Percentiles rank a stretch among this genome's conserved stretches.
These are phyloP conservation scores for Erythrophleum fordii DNA, from an alignment of 306 rosid genomes.

Conservation along the genomic window DNA sequence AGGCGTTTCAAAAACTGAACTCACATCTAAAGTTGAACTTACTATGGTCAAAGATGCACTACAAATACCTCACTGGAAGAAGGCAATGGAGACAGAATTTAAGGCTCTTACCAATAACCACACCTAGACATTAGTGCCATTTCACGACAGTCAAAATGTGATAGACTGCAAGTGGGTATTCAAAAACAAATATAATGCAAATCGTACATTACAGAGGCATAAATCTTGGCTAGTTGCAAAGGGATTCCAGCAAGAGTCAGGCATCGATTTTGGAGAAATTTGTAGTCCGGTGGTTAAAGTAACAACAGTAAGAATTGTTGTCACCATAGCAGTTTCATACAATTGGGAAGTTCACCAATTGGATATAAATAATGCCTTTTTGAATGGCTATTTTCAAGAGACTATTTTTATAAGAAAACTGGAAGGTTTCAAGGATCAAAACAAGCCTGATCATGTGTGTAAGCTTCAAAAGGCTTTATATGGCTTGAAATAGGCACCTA, in stretches of 20 bases:
- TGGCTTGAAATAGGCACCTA: no score
- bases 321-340: no score
- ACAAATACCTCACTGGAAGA: background rate
- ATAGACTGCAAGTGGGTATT: background rate
- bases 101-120: background rate
- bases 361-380: background rate
- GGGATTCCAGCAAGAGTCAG: background rate
- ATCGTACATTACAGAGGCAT: no score
- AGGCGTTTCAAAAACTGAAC: accelerated
- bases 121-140: background rate
- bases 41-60: no score
- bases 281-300: background rate
- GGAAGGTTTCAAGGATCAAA: no score
- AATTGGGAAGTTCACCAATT: background rate
- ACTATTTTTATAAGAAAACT: no score
- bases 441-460: no score
- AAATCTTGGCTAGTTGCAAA: background rate
- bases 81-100: background rate
- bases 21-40: no score
- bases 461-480: no score
- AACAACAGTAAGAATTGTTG: background rate
- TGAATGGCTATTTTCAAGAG: background rate
- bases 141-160: no score
- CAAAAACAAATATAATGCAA: no score
- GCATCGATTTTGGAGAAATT: background rate